These are phyloP conservation scores for Limonomyces culmigenus DNA, from an alignment of 1,284 basidiomycete genomes.

Conservation along the genomic window DNA sequence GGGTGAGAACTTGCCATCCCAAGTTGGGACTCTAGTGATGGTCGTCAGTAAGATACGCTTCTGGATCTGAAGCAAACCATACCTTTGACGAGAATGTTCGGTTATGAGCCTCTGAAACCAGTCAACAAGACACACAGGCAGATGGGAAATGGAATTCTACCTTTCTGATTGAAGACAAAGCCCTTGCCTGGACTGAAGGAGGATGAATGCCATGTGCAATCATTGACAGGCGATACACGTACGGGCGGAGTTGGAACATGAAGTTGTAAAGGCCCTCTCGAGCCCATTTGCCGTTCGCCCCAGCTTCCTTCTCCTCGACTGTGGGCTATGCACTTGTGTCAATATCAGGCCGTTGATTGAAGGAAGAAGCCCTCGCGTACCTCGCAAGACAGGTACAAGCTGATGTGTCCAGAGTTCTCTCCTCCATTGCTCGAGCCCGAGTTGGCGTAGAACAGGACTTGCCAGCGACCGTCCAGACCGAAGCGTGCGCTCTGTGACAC, in stretches of 20 bases:
- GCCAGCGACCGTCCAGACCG: slow-evolving; percentile 50
- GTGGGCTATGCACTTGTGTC: slow-evolving; percentile 37
- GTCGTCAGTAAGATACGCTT: not conserved
- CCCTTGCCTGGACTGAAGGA: no score
- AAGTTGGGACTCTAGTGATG: no score
- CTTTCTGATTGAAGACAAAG: no score
- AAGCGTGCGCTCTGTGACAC: slow-evolving; percentile 39
- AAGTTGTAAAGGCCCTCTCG: slow-evolving; percentile 77
- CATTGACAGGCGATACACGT: slow-evolving; percentile 6
- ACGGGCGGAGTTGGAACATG: slow-evolving; percentile 69
- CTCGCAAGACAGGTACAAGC: slow-evolving; percentile 68
- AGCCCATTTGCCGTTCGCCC: slow-evolving; percentile 55
- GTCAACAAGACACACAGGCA: no score
- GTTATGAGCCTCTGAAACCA: slow-evolving; percentile 50
- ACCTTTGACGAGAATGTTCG: slow-evolving; percentile 68
- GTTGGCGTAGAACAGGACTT: slow-evolving; percentile 72
- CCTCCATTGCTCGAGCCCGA: slow-evolving; percentile 41
- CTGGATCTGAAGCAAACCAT: slow-evolving; percentile 3
- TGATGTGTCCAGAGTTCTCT: slow-evolving; percentile 26
- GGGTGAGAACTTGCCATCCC: slow-evolving; percentile 34
- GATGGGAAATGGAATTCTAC: no score
- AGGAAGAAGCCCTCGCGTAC: slow-evolving; percentile 21
- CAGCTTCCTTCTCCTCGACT: slow-evolving; percentile 51
- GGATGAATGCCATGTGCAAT: slow-evolving; percentile 3
- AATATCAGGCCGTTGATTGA: not conserved